Base-by-base conservation (phyloP, 108 stramenopile genomes). In the Cyclotella cryptica region DNA sequence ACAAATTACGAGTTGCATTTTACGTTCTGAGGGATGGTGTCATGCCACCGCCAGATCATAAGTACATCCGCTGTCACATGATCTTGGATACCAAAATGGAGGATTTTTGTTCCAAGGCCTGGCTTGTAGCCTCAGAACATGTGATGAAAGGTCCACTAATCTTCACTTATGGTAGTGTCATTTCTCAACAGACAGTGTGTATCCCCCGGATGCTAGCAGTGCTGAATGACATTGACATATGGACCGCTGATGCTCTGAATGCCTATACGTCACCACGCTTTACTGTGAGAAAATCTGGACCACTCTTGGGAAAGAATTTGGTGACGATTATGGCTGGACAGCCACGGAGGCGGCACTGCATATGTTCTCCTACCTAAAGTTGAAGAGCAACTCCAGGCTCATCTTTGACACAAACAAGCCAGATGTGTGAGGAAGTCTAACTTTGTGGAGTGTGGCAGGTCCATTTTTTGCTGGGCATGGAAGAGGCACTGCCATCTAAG, bases 41-140 rank as follows among this genome's bases (percentile, higher is more conserved):
- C 18, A 18, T 26, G 27, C 3, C 22, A 63, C 62, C 62, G 1
- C 29, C 9, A 14, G 35, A 41, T 17, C 39, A 63, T 39, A 10
- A 63, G 15, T 19, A 14, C 35, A 63, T 41, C 11, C 30, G 11
- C 5, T 66, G 66, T 46, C 46, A 66, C 11, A 27, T 66, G 21
- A 47, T 66, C 17, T 66, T 66, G 12, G 66, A 47, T 26, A 12
- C 47, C 27, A 84, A 84, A 61, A 55, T 51, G 24, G 79, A 76
- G 27, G 76, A 74, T 41, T 24, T 66, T 0, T 59, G 78, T 21
- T 28, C 81, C 0, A 89, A 92, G 51, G 83, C 87, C 3, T 53
- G 88, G 12, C 40, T 79, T 17, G 87, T 35, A 0, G 87, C 85
- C 13, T 80, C 64, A 18, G 89, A 86, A 41, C 73, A 89, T 69